phyloP scores from a whole-genome alignment of 1,139 yeast genomes.

The Sugiyamaella xylanicola region DNA sequence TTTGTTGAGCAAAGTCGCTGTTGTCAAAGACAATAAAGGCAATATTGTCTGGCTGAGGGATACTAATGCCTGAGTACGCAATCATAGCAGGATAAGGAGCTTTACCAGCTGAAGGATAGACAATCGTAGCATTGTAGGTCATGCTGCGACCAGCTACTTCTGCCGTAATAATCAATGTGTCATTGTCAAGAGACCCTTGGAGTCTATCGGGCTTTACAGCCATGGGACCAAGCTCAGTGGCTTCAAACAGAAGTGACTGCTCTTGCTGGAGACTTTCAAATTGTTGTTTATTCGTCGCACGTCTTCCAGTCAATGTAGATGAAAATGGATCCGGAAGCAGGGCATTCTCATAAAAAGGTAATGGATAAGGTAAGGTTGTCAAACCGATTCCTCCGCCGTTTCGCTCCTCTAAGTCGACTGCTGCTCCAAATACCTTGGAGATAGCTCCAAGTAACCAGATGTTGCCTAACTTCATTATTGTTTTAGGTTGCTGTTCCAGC shows the following conservation, averaged over 20 bases:
- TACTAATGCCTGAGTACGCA: conserved; percentile 11
- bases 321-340: conserved; percentile 15
- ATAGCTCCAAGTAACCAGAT: neutral
- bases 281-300: conserved; percentile 5
- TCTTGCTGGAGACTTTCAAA: conserved; percentile 12
- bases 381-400: neutral
- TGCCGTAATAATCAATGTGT: conserved; percentile 8
- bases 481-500: neutral
- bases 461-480: neutral
- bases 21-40: conserved; percentile 15
- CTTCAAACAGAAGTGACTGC: conserved; percentile 10
- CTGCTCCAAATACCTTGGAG: neutral
- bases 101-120: conserved; percentile 11
- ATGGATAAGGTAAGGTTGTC: conserved; percentile 9
- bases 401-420: neutral
- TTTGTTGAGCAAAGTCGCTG: conserved; percentile 11
- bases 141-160: conserved; percentile 2
- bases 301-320: conserved; percentile 9
- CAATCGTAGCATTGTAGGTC: conserved; percentile 12
- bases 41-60: conserved; percentile 17
- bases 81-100: conserved; percentile 17
- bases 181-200: conserved; percentile 2
- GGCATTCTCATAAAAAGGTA: conserved; percentile 12
- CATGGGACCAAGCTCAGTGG: conserved; percentile 12
- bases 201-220: conserved; percentile 10